These are phyloP conservation scores for Gynochthodes officinalis DNA, from an alignment of 257 asterid species.

Conservation along the genomic window DNA sequence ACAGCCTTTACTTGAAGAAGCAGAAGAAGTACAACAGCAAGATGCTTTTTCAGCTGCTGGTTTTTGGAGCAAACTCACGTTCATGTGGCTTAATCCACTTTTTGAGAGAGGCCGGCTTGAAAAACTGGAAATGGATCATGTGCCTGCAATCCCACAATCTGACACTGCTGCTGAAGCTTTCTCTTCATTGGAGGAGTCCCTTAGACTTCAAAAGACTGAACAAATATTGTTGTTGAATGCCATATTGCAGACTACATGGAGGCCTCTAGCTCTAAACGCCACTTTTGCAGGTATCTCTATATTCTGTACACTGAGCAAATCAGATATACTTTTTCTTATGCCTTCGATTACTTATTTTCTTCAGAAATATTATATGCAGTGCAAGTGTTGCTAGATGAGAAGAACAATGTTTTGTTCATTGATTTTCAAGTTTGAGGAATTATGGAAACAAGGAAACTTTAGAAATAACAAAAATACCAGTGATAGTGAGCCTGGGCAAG, in stretches of 20 bases:
- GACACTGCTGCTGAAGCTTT: slow-evolving; percentile 70
- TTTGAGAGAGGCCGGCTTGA: slow-evolving; percentile 48
- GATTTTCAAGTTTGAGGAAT: slow-evolving; percentile 3
- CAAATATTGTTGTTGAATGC: slow-evolving; percentile 47
- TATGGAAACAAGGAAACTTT: too few relatives aligned
- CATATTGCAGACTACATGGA: slow-evolving; percentile 38
- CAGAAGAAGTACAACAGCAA: slow-evolving; percentile 2
- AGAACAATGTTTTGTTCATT: neutral
- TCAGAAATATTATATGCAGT: neutral
- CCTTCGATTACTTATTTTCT: neutral
- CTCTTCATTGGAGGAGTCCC: slow-evolving; percentile 56
- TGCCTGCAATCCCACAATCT: slow-evolving; percentile 55
- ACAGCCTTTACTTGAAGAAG: slow-evolving; percentile 43
- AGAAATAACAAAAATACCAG: too few relatives aligned
- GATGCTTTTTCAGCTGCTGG: slow-evolving; percentile 61
- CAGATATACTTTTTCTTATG: neutral
- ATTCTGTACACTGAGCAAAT: neutral
- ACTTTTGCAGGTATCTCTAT: slow-evolving; percentile 65
- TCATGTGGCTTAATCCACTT: slow-evolving; percentile 79
- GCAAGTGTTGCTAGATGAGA: neutral
- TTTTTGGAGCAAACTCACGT: slow-evolving; percentile 63
- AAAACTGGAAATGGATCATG: slow-evolving; percentile 44
- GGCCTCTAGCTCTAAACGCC: slow-evolving; percentile 59
- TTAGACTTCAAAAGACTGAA: slow-evolving; percentile 43
- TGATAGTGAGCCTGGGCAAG: too few relatives aligned